Base-by-base conservation (phyloP, 169 alveolate species). In the Babesia bigemina region DNA sequence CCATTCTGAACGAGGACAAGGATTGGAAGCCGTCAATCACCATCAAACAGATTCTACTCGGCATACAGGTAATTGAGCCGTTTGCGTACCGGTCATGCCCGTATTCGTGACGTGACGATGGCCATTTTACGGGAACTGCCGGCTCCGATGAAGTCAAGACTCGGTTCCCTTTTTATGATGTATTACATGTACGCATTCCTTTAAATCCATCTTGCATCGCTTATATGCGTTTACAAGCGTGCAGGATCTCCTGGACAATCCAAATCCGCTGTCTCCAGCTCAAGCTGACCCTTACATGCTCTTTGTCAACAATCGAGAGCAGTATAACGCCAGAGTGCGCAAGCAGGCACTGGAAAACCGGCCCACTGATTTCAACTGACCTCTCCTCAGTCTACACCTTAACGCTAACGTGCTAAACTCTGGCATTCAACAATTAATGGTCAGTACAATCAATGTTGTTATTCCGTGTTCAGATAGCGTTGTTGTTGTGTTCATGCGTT, bases 11-110 rank as follows among this genome's bases (percentile, higher is more conserved):
- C 85, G 99, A 98, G 90, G 99, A 98, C 86, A 99, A 97, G 94
- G 99, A 97, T 72, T 98, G 99, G 99, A 97, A 96, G 87, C 99
- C 99, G n/a, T 96, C 99, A 19, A 97, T 98, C 73, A 97, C 99
- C 16, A 94, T 98, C 73, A 96, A 97, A 58, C 97, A 97, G 85
- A 95, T 98, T 69, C 93, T 98, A 21, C 88, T 96, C 29, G 99
- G 99, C 28, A 97, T 98, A n/a, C 98, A 97, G 92, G 97, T 81
- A 62, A 19, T 50, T 6, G 21, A 33, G 39, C 2, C 56, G 2
- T 17, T 33, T 33, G 39, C 39, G n/a, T n/a, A n/a, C n/a, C n/a
- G n/a, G n/a, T n/a, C n/a, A n/a, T n/a, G n/a, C n/a, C n/a, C n/a
- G n/a, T n/a, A 33, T 33, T 33, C 10, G 10, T 33, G 39, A 33